These are phyloP conservation scores for Ceratobasidium sp. DNA, from an alignment of 1,284 basidiomycete genomes.

Conservation along the genomic window DNA sequence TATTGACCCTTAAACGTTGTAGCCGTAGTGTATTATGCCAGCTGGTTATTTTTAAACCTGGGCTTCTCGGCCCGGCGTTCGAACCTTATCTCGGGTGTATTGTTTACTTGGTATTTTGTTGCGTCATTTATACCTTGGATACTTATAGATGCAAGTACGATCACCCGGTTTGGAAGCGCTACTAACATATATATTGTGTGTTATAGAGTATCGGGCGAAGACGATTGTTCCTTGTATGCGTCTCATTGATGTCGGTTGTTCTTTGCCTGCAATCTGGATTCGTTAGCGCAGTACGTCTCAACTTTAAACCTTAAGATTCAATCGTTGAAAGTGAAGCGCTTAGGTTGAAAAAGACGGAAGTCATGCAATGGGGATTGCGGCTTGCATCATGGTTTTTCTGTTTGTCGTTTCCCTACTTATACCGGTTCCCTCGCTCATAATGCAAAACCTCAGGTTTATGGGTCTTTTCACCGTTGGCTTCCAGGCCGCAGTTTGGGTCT, in stretches of 20 bases:
- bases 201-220: constrained; percentile 6
- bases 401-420: not conserved
- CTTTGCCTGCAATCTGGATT: constrained; percentile 1
- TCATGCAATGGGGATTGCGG: not conserved
- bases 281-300: not conserved
- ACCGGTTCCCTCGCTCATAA: not conserved
- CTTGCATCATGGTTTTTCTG: constrained; percentile 12
- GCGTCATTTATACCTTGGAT: constrained; percentile 24
- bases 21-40: constrained; percentile 29
- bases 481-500: constrained; percentile 27
- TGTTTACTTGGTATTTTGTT: constrained; percentile 19
- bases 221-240: not conserved
- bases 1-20: not conserved
- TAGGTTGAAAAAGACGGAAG: constrained; percentile 13
- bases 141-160: not conserved
- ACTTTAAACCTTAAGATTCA: no score
- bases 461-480: constrained; percentile 19
- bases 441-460: constrained; percentile 5
- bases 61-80: constrained; percentile 5
- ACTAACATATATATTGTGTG: not conserved
- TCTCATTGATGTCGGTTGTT: constrained; percentile 12
- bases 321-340: no score
- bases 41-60: not conserved
- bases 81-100: constrained; percentile 9
- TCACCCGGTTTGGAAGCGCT: not conserved